Conservation (phyloP, 2,329 filamentous ascomycete genomes). For the Parasarocladium wereldwijsianum region DNA sequence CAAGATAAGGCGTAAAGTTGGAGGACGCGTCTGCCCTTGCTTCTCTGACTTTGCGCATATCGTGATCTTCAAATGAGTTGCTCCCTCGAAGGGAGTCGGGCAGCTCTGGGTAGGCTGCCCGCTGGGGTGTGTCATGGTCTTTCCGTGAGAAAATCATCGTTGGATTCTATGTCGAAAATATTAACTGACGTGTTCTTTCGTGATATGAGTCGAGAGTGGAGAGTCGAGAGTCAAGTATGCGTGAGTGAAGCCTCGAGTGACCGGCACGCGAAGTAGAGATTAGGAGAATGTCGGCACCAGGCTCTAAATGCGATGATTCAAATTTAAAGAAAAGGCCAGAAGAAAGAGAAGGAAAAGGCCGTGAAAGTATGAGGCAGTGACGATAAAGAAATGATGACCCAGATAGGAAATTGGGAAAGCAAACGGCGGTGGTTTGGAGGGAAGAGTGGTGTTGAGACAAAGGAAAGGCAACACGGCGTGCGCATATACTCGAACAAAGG, state of each 20-base stretch:
- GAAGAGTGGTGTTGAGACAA: constrained; percentile 4
- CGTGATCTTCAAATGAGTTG: constrained; percentile 19
- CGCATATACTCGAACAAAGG: constrained; percentile 4
- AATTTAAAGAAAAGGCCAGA: too few relatives aligned
- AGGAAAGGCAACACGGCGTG: constrained; percentile 2
- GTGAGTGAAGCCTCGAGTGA: too few relatives aligned
- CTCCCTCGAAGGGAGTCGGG: constrained; percentile 22
- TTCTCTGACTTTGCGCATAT: constrained; percentile 16
- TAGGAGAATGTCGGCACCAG: too few relatives aligned
- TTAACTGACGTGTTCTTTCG: constrained; percentile 2
- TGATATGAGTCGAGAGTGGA: background rate
- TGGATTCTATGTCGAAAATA: constrained; percentile 13
- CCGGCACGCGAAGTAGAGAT: too few relatives aligned
- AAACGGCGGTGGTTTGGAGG: constrained; percentile 7
- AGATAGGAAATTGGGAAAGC: constrained; percentile 4
- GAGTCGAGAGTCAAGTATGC: constrained; percentile 1
- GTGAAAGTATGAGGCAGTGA: background rate
- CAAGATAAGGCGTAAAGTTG: constrained; percentile 79
- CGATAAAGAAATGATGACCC: constrained; percentile 3
- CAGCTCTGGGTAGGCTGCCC: constrained; percentile 20
- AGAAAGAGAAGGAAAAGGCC: background rate
- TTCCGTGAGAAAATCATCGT: constrained; percentile 23
- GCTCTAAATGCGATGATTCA: too few relatives aligned
- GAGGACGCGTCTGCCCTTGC: constrained; percentile 41
- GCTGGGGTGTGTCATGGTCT: constrained; percentile 10